Evolutionary conservation across 2,329 filamentous ascomycete genomes (phyloP).

Genomic region (Fusarium solani-melongenae): DNA sequence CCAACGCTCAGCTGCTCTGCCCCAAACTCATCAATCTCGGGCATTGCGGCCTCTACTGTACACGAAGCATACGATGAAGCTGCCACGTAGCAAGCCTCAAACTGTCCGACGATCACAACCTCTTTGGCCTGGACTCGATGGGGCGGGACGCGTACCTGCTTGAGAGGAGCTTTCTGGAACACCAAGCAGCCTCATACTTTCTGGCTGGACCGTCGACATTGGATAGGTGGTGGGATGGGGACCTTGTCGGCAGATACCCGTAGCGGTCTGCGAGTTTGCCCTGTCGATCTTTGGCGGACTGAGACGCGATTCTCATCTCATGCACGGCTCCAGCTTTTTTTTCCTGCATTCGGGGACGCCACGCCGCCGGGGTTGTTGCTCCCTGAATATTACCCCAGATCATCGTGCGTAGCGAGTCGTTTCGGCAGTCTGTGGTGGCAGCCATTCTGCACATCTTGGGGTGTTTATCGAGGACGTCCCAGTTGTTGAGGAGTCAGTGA

Average conservation of each 20-base stretch:
- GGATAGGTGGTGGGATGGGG: background rate
- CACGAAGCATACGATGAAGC: background rate
- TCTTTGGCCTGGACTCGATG: background rate
- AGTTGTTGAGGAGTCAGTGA: background rate
- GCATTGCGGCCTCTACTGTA: background rate
- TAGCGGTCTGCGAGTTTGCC: background rate
- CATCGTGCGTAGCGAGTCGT: background rate
- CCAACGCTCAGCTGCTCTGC: background rate
- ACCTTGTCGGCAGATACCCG: conserved; percentile 4
- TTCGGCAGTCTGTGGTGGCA: background rate
- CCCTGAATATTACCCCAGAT: conserved; percentile 2
- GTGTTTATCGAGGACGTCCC: background rate
- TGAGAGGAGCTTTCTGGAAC: background rate
- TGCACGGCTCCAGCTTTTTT: background rate
- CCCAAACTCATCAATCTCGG: background rate
- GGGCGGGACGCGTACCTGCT: conserved; percentile 7
- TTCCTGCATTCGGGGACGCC: background rate
- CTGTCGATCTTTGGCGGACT: conserved; percentile 9
- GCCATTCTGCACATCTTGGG: background rate
- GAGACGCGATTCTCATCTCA: background rate
- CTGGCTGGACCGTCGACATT: background rate
- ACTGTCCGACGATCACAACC: background rate
- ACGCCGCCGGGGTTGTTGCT: background rate
- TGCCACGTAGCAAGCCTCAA: conserved; percentile 16
- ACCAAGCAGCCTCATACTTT: background rate